These are phyloP conservation scores for Ceratocystis lukuohia DNA, from an alignment of 2,329 filamentous ascomycete genomes.

Conservation along the genomic window DNA sequence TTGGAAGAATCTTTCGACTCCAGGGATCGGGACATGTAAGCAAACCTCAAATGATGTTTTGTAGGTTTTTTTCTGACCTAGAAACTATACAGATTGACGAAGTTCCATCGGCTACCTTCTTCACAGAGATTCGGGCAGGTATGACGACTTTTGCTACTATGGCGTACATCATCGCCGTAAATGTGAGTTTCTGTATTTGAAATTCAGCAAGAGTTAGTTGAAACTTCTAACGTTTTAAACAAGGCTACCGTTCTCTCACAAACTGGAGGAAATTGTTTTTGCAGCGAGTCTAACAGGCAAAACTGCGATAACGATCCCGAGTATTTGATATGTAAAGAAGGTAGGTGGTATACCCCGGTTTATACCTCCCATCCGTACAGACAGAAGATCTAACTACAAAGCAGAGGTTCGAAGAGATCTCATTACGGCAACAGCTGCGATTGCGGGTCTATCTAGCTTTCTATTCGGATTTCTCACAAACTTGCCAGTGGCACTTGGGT, in stretches of 20 bases:
- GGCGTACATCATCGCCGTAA: constrained; percentile 73
- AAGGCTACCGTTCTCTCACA: constrained; percentile 61
- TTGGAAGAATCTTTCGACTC: constrained; percentile 49
- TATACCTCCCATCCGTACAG: not conserved
- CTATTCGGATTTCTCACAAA: constrained; percentile 72
- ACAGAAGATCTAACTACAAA: not conserved
- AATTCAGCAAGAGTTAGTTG: not conserved
- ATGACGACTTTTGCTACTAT: constrained; percentile 69
- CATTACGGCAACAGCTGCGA: constrained; percentile 70
- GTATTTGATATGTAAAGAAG: constrained; percentile 36
- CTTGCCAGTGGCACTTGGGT: constrained; percentile 43
- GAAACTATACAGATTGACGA: constrained; percentile 42
- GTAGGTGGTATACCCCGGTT: constrained; percentile 25
- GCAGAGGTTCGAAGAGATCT: constrained; percentile 56
- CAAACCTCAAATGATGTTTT: constrained; percentile 9
- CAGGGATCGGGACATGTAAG: constrained; percentile 52
- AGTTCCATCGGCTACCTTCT: constrained; percentile 55
- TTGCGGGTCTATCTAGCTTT: constrained; percentile 61
- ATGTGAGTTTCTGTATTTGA: constrained; percentile 31
- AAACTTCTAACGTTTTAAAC: constrained; percentile 4
- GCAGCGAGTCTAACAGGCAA: constrained; percentile 33
- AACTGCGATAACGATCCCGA: constrained; percentile 37
- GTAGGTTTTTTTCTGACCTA: not conserved
- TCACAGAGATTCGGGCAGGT: constrained; percentile 65
- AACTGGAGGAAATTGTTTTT: constrained; percentile 64